Percentiles rank a stretch among this genome's conserved stretches.
These are phyloP conservation scores for Calonectria pteridis DNA, from an alignment of 2,329 filamentous ascomycete genomes.

Conservation along the genomic window DNA sequence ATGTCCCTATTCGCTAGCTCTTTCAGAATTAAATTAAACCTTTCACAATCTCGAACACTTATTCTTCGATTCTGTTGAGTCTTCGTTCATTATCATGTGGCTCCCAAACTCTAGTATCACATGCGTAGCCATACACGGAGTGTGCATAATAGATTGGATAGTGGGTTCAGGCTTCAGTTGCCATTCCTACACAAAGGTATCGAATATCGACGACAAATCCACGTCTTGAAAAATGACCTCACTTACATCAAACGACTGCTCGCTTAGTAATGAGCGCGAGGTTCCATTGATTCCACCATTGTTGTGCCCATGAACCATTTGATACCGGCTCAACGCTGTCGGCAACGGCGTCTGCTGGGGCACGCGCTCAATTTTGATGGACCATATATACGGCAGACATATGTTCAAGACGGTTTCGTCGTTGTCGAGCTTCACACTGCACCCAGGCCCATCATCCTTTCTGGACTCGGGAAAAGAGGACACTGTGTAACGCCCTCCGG, in stretches of 20 bases:
- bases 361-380: constrained; percentile 48
- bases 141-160: no score
- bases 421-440: constrained; percentile 9
- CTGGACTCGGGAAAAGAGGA: constrained; percentile 31
- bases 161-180: no score
- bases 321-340: neutral
- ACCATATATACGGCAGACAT: constrained; percentile 58
- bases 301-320: neutral
- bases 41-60: no score
- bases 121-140: no score
- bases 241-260: constrained; percentile 26
- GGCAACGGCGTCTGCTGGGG: neutral
- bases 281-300: neutral
- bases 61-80: no score
- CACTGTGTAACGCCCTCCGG: constrained; percentile 41
- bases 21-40: no score
- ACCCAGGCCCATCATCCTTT: constrained; percentile 40
- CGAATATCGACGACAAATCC: constrained; percentile 49
- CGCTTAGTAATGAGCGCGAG: constrained; percentile 21
- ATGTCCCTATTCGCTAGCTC: no score
- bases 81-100: no score
- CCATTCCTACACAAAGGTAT: constrained; percentile 33
- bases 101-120: no score
- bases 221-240: constrained; percentile 47
- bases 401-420: constrained; percentile 48